Conservation (phyloP, 495 filamentous ascomycete species). For the Neurospora sp. region DNA sequence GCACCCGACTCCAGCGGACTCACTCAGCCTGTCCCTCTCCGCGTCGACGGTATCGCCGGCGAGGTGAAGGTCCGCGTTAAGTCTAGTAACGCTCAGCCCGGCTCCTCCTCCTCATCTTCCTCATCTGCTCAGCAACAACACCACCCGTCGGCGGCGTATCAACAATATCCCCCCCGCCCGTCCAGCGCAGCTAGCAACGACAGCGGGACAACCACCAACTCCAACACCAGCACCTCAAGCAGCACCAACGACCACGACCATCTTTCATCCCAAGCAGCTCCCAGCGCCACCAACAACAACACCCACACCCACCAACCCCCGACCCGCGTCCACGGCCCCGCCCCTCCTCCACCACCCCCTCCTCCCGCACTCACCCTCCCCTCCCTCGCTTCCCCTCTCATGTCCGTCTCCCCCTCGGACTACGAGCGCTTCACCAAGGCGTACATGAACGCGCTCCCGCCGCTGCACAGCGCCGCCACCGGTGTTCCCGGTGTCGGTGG, state of each 20-base stretch:
- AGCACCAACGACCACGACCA: not conserved
- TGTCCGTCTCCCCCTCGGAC: not conserved
- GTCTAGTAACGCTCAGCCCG: not conserved
- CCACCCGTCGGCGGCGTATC: not conserved
- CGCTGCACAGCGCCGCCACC: conserved; percentile 3
- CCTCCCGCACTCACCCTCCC: conserved; percentile 3
- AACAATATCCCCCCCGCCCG: not conserved
- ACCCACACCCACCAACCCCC: not conserved
- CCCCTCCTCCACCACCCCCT: not conserved
- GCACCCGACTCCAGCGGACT: not conserved
- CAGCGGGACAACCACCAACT: not conserved
- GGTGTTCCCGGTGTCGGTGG: not conserved
- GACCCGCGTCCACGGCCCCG: not conserved
- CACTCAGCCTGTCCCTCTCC: conserved; percentile 15
- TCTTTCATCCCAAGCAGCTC: not conserved
- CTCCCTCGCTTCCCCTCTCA: conserved; percentile 5
- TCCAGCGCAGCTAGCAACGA: not conserved
- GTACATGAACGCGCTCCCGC: conserved; percentile 12
- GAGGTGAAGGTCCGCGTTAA: conserved; percentile 34
- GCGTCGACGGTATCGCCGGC: conserved; percentile 35
- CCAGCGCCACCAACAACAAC: not conserved
- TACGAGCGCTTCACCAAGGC: not conserved
- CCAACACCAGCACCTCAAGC: not conserved
- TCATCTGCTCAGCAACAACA: not conserved
- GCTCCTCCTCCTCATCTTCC: not conserved